These are phyloP conservation scores for Entrophospora sp. DNA, from an alignment of 192 early-diverging fungal genomes.

Conservation along the genomic window DNA sequence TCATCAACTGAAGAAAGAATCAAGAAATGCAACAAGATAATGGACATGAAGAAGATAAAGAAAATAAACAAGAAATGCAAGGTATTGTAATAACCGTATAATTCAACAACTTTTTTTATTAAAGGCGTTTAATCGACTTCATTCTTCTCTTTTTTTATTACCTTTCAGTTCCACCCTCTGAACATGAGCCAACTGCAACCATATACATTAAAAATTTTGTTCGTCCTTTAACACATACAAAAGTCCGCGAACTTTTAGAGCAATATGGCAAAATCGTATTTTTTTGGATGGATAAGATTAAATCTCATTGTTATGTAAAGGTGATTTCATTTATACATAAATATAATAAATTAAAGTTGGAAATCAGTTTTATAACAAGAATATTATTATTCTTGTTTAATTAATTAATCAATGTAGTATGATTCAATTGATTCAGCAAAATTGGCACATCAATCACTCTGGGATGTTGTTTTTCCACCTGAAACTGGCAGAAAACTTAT, in stretches of 20 bases:
- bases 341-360: too few species aligned
- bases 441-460: background rate
- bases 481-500: background rate
- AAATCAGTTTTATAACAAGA: too few species aligned
- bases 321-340: conserved; percentile 24
- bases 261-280: conserved; percentile 42
- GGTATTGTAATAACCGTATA: too few species aligned
- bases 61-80: too few species aligned
- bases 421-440: background rate
- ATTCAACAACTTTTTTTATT: too few species aligned
- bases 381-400: background rate
- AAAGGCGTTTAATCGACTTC: too few species aligned
- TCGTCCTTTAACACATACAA: conserved; percentile 37
- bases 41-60: too few species aligned
- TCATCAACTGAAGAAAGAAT: too few species aligned
- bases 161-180: background rate
- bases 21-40: too few species aligned
- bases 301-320: conserved; percentile 51
- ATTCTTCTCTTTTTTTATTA: too few species aligned
- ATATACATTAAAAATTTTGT: conserved; percentile 48
- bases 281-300: conserved; percentile 53
- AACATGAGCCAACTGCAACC: conserved; percentile 18
- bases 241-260: conserved; percentile 34
- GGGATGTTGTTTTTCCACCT: background rate
- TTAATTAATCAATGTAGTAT: too few species aligned